phyloP scores from a whole-genome alignment of 2,329 filamentous ascomycete species.

The Pseudogymnoascus sp. region DNA sequence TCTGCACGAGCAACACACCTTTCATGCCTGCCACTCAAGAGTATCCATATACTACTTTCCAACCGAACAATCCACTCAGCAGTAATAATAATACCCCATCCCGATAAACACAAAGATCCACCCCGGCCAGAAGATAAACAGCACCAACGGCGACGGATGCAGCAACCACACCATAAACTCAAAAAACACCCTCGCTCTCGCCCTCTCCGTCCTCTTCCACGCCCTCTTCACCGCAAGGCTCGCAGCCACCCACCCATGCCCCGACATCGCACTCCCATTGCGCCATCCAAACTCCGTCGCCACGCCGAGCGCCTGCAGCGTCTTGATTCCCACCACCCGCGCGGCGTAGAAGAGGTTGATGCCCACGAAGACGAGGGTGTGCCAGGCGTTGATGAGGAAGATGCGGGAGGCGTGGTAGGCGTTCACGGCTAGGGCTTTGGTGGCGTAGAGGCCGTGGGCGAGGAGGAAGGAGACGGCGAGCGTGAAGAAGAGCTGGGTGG shows the following conservation, averaged over 20 bases:
- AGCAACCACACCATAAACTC: constrained; percentile 12
- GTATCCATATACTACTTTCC: neutral
- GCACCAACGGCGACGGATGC: constrained; percentile 8
- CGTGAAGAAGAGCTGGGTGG: neutral
- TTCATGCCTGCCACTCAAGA: neutral
- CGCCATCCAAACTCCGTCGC: neutral
- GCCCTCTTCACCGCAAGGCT: neutral
- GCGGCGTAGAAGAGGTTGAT: neutral
- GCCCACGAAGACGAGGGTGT: neutral
- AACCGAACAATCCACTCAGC: neutral
- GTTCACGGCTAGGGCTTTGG: neutral
- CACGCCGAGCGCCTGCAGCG: neutral
- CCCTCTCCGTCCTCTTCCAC: constrained; percentile 9
- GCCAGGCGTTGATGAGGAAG: neutral
- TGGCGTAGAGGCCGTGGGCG: neutral
- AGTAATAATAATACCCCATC: neutral
- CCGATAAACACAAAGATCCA: constrained; percentile 9
- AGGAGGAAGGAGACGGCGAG: neutral
- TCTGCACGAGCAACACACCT: neutral
- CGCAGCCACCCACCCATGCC: neutral
- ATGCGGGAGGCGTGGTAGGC: neutral
- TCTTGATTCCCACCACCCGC: neutral
- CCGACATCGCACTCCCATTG: neutral
- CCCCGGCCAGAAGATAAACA: constrained; percentile 11
- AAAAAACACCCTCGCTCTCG: constrained; percentile 8